Percentiles rank a stretch among this genome's conserved stretches.
Evolutionary conservation across 2,329 filamentous ascomycete genomes (phyloP).

Genomic region (Aspergillus texensis): DNA sequence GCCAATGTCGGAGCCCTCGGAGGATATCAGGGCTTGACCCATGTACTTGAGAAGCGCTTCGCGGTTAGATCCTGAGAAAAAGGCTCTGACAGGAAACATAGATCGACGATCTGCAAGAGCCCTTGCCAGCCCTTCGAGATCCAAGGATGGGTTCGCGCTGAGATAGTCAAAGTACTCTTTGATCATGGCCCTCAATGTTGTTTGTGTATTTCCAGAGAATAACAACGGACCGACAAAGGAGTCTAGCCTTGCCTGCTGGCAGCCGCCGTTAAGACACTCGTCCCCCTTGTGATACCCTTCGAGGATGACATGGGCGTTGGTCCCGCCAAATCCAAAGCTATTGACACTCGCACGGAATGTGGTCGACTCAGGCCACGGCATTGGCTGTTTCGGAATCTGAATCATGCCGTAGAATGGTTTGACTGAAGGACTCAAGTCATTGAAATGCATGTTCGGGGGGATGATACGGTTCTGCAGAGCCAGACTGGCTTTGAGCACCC

Average conservation of each 20-base stretch:
- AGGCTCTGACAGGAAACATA: background rate
- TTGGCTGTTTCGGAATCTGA: constrained; percentile 14
- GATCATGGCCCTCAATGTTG: constrained; percentile 30
- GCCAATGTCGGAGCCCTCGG: background rate
- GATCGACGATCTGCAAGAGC: background rate
- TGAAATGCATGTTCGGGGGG: too few relatives aligned
- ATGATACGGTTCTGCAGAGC: too few relatives aligned
- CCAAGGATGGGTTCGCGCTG: constrained; percentile 40
- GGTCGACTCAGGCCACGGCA: constrained; percentile 24
- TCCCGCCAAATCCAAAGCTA: constrained; percentile 38
- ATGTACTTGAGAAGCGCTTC: background rate
- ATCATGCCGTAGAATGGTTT: too few relatives aligned
- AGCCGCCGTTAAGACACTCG: too few relatives aligned
- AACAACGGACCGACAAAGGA: too few relatives aligned
- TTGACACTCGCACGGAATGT: constrained; percentile 43
- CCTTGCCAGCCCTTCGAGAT: background rate
- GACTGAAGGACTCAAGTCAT: too few relatives aligned
- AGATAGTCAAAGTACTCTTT: constrained; percentile 47
- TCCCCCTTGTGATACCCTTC: too few relatives aligned
- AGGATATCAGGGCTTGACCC: background rate
- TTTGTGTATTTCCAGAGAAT: constrained; percentile 33
- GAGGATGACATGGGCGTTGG: too few relatives aligned
- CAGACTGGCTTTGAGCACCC: too few relatives aligned
- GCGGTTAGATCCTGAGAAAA: too few relatives aligned
- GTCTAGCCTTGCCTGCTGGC: too few relatives aligned